Conservation (phyloP, 371 early-diverging fungal species). For the Mortierella sp. region DNA sequence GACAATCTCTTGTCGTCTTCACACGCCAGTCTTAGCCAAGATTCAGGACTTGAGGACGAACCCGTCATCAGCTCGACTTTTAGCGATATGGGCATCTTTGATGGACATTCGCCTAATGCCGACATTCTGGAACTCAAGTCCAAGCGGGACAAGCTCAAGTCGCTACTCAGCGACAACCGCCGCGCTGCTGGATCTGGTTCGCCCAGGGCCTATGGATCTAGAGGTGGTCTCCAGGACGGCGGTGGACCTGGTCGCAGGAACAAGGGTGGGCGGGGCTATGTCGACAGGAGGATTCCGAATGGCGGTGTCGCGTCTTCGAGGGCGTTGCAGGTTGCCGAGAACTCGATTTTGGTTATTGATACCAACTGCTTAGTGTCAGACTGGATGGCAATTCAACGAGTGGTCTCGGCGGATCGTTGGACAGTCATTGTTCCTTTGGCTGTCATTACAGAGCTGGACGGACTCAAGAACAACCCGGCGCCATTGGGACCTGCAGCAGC, state of each 20-base stretch:
- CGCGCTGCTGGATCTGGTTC: slow-evolving; percentile 22
- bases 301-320: slow-evolving; percentile 19
- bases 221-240: neutral
- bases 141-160: slow-evolving; percentile 53
- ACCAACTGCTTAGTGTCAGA: slow-evolving; percentile 79
- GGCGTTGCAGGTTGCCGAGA: slow-evolving; percentile 62
- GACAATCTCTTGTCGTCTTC: slow-evolving; percentile 43
- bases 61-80: neutral
- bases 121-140: slow-evolving; percentile 52
- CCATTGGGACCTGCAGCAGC: slow-evolving; percentile 68
- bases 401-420: slow-evolving; percentile 70
- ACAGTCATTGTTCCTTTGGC: slow-evolving; percentile 72
- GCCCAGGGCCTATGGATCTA: neutral
- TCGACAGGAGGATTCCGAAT: slow-evolving; percentile 27
- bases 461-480: slow-evolving; percentile 67
- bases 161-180: slow-evolving; percentile 29
- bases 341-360: slow-evolving; percentile 73
- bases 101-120: slow-evolving; percentile 22
- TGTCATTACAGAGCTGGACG: slow-evolving; percentile 77
- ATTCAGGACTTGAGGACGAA: slow-evolving; percentile 48
- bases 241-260: slow-evolving; percentile 18
- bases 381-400: slow-evolving; percentile 64
- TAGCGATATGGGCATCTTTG: slow-evolving; percentile 22
- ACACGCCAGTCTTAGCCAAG: slow-evolving; percentile 49
- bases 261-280: slow-evolving; percentile 19